Evolutionary conservation across 305 asterid genomes (phyloP), one percentile per base, ranked within the genome.

Genomic region (Fraxinus angustifolia): DNA sequence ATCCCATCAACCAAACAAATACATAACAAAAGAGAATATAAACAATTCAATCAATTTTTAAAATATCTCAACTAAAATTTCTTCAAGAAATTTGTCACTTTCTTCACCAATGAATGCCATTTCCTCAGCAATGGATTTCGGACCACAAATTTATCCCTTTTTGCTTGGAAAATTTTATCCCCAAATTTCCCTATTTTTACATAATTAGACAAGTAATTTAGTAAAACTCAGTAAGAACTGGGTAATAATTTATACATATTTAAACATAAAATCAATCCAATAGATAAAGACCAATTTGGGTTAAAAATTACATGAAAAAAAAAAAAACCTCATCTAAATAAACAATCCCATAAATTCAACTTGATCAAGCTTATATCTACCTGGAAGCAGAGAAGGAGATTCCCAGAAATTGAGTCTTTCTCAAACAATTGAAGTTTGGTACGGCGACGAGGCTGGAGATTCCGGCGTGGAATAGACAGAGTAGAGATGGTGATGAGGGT

Each of bases 1-100:
- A 97, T 90, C 85, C 60, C 89, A 93, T 92, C 95, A 90, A 90
- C 92, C 92, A 89, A 82, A 87, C 88, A 90, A 78, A 84, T 91
- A 90, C 78, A 76, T 74, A 88, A 83, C 83, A 75, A 70, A 58
- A 75, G 21, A 21, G 62, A 71, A 53, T 76, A 40, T 4, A 48
- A 16, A 48, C 60, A 4, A 16, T 48, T 48, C 60, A 48, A 48
- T 48, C 19, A 16, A 48, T 48, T 48, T 48, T 48, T 16, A 48
- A 48, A 48, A 48, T 48, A 6, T 48, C 60, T 3, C 21, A 4
- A 48, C 19, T 40, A 40, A 8, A 40, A 40, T 40, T 40, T 8
- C 48, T 8, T 40, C 48, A 40, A 0, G 19, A 48, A 48, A 48
- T 14, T 4, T 4, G 21, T 48, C 21, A 14, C 60, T 3, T 16